phyloP scores from a whole-genome alignment of 495 filamentous ascomycete genomes.

The Penicillium pancosmium region DNA sequence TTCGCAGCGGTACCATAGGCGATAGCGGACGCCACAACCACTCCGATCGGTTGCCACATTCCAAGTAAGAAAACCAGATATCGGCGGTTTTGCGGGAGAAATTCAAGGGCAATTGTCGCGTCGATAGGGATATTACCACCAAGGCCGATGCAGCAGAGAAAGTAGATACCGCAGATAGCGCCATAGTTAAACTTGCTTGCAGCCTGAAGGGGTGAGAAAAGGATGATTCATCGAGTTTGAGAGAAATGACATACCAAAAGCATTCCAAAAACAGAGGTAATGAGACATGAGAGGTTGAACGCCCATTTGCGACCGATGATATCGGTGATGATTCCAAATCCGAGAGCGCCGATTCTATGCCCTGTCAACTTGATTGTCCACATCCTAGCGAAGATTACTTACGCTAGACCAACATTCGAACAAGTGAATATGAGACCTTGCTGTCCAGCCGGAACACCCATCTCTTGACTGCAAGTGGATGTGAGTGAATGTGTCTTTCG shows the following conservation, averaged over 20 bases:
- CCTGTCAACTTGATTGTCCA: neutral
- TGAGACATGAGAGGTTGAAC: slow-evolving; percentile 53
- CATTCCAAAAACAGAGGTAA: slow-evolving; percentile 48
- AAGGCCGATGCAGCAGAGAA: slow-evolving; percentile 19
- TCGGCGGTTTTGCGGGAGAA: slow-evolving; percentile 42
- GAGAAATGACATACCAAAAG: slow-evolving; percentile 27
- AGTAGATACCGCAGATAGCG: slow-evolving; percentile 10
- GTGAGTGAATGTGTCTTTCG: neutral
- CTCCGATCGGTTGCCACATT: slow-evolving; percentile 50
- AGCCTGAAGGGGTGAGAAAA: slow-evolving; percentile 6
- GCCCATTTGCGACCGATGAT: slow-evolving; percentile 53
- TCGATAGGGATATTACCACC: slow-evolving; percentile 49
- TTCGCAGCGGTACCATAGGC: slow-evolving; percentile 52
- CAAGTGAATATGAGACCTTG: slow-evolving; percentile 3
- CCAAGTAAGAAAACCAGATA: slow-evolving; percentile 48
- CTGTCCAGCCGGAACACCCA: neutral
- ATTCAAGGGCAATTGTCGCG: slow-evolving; percentile 50
- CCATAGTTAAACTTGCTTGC: slow-evolving; percentile 16
- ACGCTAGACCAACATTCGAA: neutral
- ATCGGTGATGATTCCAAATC: slow-evolving; percentile 54
- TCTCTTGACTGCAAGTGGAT: neutral
- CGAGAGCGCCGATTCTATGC: slow-evolving; percentile 38
- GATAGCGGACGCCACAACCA: slow-evolving; percentile 19
- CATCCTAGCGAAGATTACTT: neutral
- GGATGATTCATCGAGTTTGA: neutral